Base-by-base conservation (phyloP, 1,284 basidiomycete species). In the Trichosporon inkin region DNA sequence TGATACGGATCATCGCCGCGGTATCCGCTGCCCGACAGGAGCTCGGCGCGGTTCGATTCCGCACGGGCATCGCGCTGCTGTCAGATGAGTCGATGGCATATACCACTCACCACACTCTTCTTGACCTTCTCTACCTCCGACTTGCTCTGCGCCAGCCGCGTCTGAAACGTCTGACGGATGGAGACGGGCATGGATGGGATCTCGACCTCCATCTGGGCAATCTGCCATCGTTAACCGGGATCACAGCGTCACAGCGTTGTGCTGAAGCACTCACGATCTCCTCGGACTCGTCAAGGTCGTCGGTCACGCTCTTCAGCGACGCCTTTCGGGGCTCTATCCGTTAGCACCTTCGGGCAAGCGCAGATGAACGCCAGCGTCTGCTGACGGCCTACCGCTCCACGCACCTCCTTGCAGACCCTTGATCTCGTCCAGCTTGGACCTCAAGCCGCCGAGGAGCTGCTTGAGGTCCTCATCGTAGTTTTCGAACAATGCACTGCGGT, bases 201-300 rank as follows among this genome's bases (percentile, higher is more conserved):
- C 80, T 99, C 96, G 63, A 99, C 89, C 79, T 98, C 94, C 95
- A 99, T 98, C 84, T 99, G 96, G 36, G 91, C 92, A 66, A 96
- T 84, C 92, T 95, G 68, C 24, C 16, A 52, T 14, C 1, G 57
- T 64, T 5, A 61, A 58, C 17, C 8, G 28, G 28, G 28, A 5
- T 32, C 28, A 8, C 28, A 32, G 28, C 14, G 16, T 13, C 19
- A 10, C 35, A 17, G 10, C n/a, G 19, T 0, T n/a, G 11, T 10
- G 14, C 14, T 6, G 24, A 10, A 4, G 13, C 28, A 71, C 82
- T 63, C 70, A 88, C 92, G 84, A 98, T 93, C 82, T 99, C 96
- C 69, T 98, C 94, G 0, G 94, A 95, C 79, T 99, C 96, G 72
- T 99, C 96, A 3, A 97, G 82, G 76, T 99, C 95, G 84, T 94